A percentile compares a stretch with the other conserved stretches of the same genome.
Conservation (phyloP, 805 yeast genomes). For the Saccharomycopsis fodiens region DNA sequence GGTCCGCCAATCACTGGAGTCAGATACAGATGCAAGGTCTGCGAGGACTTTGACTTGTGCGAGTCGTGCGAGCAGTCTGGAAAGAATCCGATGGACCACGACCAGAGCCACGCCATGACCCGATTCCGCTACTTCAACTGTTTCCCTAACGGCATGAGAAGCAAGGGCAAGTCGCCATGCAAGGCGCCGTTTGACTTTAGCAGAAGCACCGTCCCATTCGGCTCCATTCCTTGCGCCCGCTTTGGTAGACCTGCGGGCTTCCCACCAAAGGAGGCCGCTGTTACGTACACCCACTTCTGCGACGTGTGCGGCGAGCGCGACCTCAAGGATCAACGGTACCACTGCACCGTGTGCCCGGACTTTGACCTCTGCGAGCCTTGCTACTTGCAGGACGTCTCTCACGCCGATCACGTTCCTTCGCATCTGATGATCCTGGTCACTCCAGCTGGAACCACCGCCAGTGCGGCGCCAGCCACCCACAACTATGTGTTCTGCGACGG, state of each 20-base stretch:
- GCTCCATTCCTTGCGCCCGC: too few relatives aligned
- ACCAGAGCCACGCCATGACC: constrained; percentile 18
- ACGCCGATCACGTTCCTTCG: neutral
- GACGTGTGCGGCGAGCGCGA: constrained; percentile 1
- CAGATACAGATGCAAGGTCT: constrained; percentile 40
- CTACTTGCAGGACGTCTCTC: neutral
- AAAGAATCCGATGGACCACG: constrained; percentile 9
- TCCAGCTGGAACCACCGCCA: too few relatives aligned
- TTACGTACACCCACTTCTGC: neutral
- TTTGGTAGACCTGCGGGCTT: too few relatives aligned
- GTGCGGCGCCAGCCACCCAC: neutral
- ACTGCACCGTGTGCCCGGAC: constrained; percentile 8
- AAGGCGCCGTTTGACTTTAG: neutral
- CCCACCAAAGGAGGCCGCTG: too few relatives aligned
- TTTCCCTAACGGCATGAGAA: too few relatives aligned
- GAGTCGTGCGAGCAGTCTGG: constrained; percentile 26
- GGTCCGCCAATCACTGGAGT: constrained; percentile 28
- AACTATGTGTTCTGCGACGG: constrained; percentile 26
- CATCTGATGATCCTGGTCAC: constrained; percentile 4
- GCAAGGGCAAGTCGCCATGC: neutral
- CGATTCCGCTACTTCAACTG: too few relatives aligned
- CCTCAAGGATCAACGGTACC: too few relatives aligned
- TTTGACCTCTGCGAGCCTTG: constrained; percentile 14
- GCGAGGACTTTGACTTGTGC: constrained; percentile 45
- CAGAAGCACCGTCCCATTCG: neutral